These are phyloP conservation scores for Claviceps quebecensis DNA, from an alignment of 2,329 filamentous ascomycete genomes.

Conservation along the genomic window DNA sequence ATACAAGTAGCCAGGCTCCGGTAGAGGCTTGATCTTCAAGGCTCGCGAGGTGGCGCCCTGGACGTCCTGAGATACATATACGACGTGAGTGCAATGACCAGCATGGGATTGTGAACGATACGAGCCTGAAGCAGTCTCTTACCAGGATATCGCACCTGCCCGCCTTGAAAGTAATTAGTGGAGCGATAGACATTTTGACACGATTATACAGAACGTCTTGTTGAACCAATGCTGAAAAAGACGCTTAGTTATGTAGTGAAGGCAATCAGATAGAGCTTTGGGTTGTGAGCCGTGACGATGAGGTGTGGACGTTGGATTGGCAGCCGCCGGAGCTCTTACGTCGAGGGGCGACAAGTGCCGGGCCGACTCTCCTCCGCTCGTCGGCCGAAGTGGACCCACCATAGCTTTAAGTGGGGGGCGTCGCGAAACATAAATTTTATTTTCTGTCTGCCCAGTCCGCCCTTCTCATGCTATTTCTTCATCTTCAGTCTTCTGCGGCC, in stretches of 20 bases:
- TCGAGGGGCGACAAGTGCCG: conserved; percentile 13
- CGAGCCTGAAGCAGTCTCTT: conserved; percentile 18
- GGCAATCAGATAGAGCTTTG: neutral
- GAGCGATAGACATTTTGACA: conserved; percentile 58
- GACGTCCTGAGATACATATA: neutral
- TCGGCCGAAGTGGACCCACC: neutral
- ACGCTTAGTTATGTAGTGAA: neutral
- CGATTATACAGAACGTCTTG: neutral
- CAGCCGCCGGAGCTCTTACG: conserved; percentile 26
- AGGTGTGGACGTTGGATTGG: neutral
- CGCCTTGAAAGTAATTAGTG: conserved; percentile 93
- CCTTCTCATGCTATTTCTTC: neutral
- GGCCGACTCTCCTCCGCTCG: conserved; percentile 11
- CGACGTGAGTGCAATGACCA: conserved; percentile 8
- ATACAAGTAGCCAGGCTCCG: conserved; percentile 75
- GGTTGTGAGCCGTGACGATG: neutral
- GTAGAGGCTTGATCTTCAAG: conserved; percentile 57
- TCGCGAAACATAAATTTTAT: conserved; percentile 3
- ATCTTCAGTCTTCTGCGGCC: neutral
- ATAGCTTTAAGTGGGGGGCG: neutral
- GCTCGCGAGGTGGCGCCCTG: conserved; percentile 21
- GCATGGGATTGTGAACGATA: neutral
- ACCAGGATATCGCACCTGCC: conserved; percentile 79
- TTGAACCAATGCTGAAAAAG: neutral
- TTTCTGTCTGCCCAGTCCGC: neutral